Conservation (phyloP, 768 basidiomycete genomes). For the Rhodosporidiobolus sp. region DNA sequence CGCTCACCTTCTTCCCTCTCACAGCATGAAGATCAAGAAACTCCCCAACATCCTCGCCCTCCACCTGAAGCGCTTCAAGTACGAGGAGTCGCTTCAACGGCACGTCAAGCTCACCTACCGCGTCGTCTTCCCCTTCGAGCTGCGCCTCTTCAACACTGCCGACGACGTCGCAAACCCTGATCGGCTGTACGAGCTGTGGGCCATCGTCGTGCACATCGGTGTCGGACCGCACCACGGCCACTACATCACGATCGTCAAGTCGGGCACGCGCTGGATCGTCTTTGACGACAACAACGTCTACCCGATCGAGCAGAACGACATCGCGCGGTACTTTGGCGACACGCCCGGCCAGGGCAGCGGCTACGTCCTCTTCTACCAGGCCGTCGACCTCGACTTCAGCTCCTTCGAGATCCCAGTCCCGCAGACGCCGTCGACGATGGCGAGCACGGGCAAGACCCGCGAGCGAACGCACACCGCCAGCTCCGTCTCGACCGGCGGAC, state of each 20-base stretch:
- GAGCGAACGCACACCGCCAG: slow-evolving; percentile 12
- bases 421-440: not conserved
- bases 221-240: slow-evolving; percentile 97
- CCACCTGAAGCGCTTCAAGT: slow-evolving; percentile 98
- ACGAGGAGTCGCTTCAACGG: slow-evolving; percentile 82
- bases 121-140: slow-evolving; percentile 90
- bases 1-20: not conserved
- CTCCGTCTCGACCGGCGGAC: slow-evolving; percentile 22
- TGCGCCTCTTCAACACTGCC: slow-evolving; percentile 93
- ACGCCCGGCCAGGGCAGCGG: slow-evolving; percentile 69
- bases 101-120: slow-evolving; percentile 96
- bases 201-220: slow-evolving; percentile 98
- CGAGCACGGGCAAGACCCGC: not conserved
- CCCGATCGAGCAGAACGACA: slow-evolving; percentile 80
- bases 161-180: slow-evolving; percentile 90
- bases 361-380: slow-evolving; percentile 96
- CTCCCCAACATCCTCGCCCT: slow-evolving; percentile 91
- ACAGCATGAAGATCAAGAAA: slow-evolving; percentile 97
- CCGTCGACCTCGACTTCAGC: slow-evolving; percentile 57
- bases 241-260: slow-evolving; percentile 92
- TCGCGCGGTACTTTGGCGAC: slow-evolving; percentile 92
- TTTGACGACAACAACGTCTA: slow-evolving; percentile 96
- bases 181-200: slow-evolving; percentile 87
- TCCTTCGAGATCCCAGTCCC: slow-evolving; percentile 16
- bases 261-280: slow-evolving; percentile 72